These are phyloP conservation scores for Acacia melanoxylon DNA, from an alignment of 306 rosid genomes.

Conservation along the genomic window DNA sequence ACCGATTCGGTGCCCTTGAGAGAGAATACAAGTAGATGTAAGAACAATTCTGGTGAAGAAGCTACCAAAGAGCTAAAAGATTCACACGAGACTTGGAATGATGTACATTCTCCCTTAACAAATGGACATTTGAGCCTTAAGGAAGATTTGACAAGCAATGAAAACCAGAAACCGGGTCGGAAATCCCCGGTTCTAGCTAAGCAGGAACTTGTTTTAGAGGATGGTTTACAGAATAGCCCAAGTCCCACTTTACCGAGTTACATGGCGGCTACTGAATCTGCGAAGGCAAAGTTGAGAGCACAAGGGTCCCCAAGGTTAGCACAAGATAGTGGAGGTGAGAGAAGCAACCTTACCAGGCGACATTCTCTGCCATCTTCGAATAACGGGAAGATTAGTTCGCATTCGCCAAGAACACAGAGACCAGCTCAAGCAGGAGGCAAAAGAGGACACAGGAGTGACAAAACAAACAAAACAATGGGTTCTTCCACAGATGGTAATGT, in stretches of 20 bases:
- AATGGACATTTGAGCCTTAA: constrained; percentile 51
- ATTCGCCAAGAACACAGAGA: constrained; percentile 71
- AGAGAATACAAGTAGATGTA: constrained; percentile 45
- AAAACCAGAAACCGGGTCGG: constrained; percentile 52
- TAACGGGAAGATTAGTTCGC: constrained; percentile 63
- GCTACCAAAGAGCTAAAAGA: constrained; percentile 38
- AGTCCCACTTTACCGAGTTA: constrained; percentile 65
- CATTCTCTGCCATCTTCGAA: constrained; percentile 68
- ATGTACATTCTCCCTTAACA: constrained; percentile 38
- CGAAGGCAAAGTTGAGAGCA: constrained; percentile 78
- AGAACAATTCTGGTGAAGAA: constrained; percentile 31
- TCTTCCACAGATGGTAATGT: constrained; percentile 51
- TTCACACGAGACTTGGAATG: constrained; percentile 38
- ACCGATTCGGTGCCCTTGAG: constrained; percentile 33
- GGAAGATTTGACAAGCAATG: constrained; percentile 47
- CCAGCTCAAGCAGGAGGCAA: constrained; percentile 63
- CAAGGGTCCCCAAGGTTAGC: constrained; percentile 71
- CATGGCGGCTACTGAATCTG: constrained; percentile 92
- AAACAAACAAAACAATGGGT: constrained; percentile 12
- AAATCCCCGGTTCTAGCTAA: constrained; percentile 49
- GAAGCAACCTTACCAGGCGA: constrained; percentile 50
- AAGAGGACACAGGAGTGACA: constrained; percentile 46
- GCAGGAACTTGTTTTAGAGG: constrained; percentile 55
- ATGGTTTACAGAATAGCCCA: constrained; percentile 61
- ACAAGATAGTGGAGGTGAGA: constrained; percentile 55